phyloP scores from a whole-genome alignment of 768 basidiomycete genomes.

The Vararia minispora region DNA sequence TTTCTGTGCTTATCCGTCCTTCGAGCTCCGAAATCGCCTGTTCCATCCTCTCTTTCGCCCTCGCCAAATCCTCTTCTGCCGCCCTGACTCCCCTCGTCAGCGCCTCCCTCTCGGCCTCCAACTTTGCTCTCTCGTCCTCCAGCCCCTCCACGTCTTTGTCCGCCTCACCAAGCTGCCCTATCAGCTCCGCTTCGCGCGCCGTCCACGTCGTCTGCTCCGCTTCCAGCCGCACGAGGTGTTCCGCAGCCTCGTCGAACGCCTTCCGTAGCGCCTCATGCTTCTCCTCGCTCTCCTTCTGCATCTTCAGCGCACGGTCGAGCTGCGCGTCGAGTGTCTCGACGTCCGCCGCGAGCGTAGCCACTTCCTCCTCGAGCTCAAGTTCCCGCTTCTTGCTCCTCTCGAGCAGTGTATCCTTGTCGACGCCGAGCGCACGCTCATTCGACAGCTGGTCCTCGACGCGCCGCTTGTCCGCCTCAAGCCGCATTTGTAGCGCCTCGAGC shows the following conservation, averaged over 20 bases:
- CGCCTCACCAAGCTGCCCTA: conserved; percentile 42
- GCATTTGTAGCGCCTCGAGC: conserved; percentile 70
- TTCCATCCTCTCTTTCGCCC: conserved; percentile 71
- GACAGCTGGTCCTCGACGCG: conserved; percentile 74
- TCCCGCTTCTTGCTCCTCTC: conserved; percentile 82
- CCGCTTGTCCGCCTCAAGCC: conserved; percentile 74
- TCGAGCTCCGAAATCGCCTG: conserved; percentile 53
- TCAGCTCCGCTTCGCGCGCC: conserved; percentile 50
- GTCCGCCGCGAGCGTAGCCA: conserved; percentile 68
- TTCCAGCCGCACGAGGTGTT: conserved; percentile 78
- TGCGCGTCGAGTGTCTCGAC: conserved; percentile 80
- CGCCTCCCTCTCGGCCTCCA: conserved; percentile 58
- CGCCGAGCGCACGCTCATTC: conserved; percentile 64
- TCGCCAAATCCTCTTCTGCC: conserved; percentile 71
- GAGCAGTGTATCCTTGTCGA: conserved; percentile 78
- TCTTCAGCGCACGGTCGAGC: conserved; percentile 64
- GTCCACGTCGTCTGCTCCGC: conserved; percentile 60
- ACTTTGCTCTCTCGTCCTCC: conserved; percentile 45
- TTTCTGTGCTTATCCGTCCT: conserved; percentile 54
- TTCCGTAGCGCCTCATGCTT: conserved; percentile 59
- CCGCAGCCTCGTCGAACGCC: conserved; percentile 77
- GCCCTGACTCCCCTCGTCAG: conserved; percentile 52
- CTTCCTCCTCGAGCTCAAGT: conserved; percentile 76
- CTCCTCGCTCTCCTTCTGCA: conserved; percentile 73
- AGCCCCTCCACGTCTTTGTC: conserved; percentile 50